A percentile compares a stretch with the other conserved stretches of the same genome.
Conservation (phyloP, 1,284 basidiomycete genomes). For the Melampsora larici-populina region DNA sequence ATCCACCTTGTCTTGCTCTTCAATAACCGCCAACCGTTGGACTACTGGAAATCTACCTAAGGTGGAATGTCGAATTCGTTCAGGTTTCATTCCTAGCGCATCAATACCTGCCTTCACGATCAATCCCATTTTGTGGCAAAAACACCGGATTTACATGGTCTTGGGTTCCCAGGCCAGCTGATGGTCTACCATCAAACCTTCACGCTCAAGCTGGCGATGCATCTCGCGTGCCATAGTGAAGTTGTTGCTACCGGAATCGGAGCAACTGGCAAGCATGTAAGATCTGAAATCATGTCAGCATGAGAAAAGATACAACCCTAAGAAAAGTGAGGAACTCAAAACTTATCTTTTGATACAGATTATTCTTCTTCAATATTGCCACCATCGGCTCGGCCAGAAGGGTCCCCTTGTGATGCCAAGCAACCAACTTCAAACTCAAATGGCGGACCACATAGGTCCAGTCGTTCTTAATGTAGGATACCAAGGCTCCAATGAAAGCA, state of each 20-base stretch:
- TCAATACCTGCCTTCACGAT: slow-evolving; percentile 6
- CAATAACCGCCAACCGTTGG: no score
- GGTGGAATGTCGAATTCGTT: no score
- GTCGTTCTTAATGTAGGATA: no score
- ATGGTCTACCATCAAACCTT: neutral
- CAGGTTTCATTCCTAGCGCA: neutral
- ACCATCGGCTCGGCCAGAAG: no score
- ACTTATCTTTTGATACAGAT: slow-evolving; percentile 17
- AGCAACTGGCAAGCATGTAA: slow-evolving; percentile 2
- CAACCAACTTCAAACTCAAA: no score
- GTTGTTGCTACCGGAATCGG: slow-evolving; percentile 5
- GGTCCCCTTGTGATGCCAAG: no score
- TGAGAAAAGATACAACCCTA: neutral
- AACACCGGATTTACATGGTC: slow-evolving; percentile 10
- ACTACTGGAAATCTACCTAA: no score
- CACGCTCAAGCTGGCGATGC: neutral
- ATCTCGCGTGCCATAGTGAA: neutral
- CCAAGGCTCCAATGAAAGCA: no score
- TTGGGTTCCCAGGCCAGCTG: slow-evolving; percentile 3
- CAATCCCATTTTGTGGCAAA: slow-evolving; percentile 13
- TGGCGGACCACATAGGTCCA: no score
- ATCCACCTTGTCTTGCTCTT: no score
- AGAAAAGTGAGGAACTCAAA: no score
- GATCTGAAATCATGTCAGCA: neutral
- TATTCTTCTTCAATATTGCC: no score